Evolutionary conservation across 2,329 filamentous ascomycete species (phyloP), one percentile per base, ranked within the genome.

Genomic region (Diaporthe citriasiana): DNA sequence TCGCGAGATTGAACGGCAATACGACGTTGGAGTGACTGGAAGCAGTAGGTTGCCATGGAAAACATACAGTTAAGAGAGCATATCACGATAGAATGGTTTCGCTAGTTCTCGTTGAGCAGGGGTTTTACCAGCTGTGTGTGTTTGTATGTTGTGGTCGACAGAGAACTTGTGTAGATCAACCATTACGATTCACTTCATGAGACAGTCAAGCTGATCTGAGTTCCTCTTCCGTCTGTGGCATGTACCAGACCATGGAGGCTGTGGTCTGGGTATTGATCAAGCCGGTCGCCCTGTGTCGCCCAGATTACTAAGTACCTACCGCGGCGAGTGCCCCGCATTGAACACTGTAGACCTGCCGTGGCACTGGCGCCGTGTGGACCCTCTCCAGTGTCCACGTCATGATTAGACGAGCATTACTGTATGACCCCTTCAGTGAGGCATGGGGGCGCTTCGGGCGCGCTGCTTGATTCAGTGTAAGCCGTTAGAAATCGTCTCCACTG

Each of bases 1-100:
- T 96, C 93, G 86, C 73, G 74, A 27, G 57, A 68, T 30, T 75
- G 17, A 71, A 57, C 42, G 10, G 38, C 4, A 25, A 19, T 38
- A 25, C n/a, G 35, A 10, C 3, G 60, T 42, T 50, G 50, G 70
- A 27, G 9, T 30, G 42, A 30, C 63, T 45, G 63, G 17, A 22
- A n/a, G 57, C n/a, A 30, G 30, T n/a, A 56, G 40, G 19, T 33
- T 17, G 10, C n/a, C 17, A n/a, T 59, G 50, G 22, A 57, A n/a
- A 60, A 40, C 65, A 53, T 40, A 63, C 65, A 40, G 35, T 30
- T 51, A 53, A 17, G 17, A 35, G 22, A 60, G 57, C 53, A 74
- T 40, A 66, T 4, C 33, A 56, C 30, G 35, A 71, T 73, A 70
- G 65, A 73, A 57, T 63, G 59, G 40, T 25, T 68, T 40, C 10